These are phyloP conservation scores for Pichia sp. DNA, from an alignment of 1,139 yeast species.

Conservation along the genomic window DNA sequence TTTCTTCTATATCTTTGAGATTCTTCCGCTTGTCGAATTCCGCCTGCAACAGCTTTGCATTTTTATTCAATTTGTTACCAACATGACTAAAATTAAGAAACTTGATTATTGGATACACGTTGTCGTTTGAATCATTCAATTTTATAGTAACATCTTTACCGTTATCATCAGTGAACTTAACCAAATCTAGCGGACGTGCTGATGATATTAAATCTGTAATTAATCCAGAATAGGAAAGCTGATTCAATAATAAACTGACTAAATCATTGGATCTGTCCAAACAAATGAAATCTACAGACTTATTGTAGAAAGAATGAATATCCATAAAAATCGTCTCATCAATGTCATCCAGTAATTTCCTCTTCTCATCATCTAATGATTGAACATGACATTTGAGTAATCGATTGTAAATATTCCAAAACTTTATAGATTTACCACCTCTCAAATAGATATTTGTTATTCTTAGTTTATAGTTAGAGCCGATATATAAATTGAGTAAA, in stretches of 20 bases:
- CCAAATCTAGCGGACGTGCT: neutral
- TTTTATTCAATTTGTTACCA: conserved; percentile 60
- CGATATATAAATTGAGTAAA: conserved; percentile 18
- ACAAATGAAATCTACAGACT: conserved; percentile 52
- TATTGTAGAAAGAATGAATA: conserved; percentile 27
- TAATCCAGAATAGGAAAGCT: conserved; percentile 75
- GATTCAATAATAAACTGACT: conserved; percentile 62
- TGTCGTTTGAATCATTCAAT: conserved; percentile 3
- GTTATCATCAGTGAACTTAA: neutral
- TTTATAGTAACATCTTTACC: neutral
- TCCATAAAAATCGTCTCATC: conserved; percentile 27
- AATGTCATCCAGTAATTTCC: conserved; percentile 23
- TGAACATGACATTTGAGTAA: conserved; percentile 24
- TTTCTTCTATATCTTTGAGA: conserved; percentile 54
- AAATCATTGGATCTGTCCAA: conserved; percentile 74
- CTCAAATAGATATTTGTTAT: conserved; percentile 35
- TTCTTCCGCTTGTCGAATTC: conserved; percentile 58
- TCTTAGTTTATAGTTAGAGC: conserved; percentile 30
- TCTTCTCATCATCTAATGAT: conserved; percentile 21
- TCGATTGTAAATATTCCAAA: conserved; percentile 30
- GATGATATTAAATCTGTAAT: conserved; percentile 2
- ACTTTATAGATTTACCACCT: conserved; percentile 35
- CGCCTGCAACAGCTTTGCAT: conserved; percentile 64
- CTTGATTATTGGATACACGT: conserved; percentile 36
- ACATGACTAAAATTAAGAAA: conserved; percentile 73